A percentile compares a stretch with the other conserved stretches of the same genome.
phyloP scores from a whole-genome alignment of 495 filamentous ascomycete species.

The Aspergillus panamensis region DNA sequence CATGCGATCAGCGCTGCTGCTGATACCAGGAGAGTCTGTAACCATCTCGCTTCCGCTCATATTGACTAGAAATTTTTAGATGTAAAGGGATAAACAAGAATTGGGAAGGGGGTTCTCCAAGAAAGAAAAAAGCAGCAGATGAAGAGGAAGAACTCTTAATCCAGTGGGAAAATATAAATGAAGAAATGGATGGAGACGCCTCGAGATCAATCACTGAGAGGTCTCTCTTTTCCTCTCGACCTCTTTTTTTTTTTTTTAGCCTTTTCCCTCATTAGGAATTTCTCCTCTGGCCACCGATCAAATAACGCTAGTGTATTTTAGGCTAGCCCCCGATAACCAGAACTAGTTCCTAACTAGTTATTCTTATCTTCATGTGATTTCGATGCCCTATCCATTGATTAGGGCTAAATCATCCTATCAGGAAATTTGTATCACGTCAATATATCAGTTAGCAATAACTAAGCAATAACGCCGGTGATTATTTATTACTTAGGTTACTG shows the following conservation, averaged over 20 bases:
- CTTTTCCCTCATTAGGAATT: constrained; percentile 26
- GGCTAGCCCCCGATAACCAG: constrained; percentile 6
- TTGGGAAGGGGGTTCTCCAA: not conserved
- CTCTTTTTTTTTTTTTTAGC: constrained; percentile 42
- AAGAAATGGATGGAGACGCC: constrained; percentile 4
- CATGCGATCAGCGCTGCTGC: constrained; percentile 50
- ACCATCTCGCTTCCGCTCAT: constrained; percentile 34
- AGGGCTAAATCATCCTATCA: constrained; percentile 11
- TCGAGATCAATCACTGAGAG: constrained; percentile 3
- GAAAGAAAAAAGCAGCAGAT: not conserved
- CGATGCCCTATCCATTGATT: constrained; percentile 17
- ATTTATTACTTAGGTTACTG: too few species aligned
- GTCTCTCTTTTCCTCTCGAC: constrained; percentile 13
- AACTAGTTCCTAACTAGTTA: not conserved
- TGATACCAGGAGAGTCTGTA: constrained; percentile 26
- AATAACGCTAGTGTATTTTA: constrained; percentile 3
- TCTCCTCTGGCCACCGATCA: constrained; percentile 19
- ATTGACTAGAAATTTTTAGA: constrained; percentile 17
- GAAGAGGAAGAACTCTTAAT: constrained; percentile 13
- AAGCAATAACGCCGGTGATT: too few species aligned
- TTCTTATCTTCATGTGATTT: constrained; percentile 21
- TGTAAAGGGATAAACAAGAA: constrained; percentile 3
- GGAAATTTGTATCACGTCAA: too few species aligned
- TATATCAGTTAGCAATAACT: too few species aligned
- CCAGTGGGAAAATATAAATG: constrained; percentile 11